Evolutionary conservation across 2,329 filamentous ascomycete species (phyloP).

Genomic region (Cladosporium velox): DNA sequence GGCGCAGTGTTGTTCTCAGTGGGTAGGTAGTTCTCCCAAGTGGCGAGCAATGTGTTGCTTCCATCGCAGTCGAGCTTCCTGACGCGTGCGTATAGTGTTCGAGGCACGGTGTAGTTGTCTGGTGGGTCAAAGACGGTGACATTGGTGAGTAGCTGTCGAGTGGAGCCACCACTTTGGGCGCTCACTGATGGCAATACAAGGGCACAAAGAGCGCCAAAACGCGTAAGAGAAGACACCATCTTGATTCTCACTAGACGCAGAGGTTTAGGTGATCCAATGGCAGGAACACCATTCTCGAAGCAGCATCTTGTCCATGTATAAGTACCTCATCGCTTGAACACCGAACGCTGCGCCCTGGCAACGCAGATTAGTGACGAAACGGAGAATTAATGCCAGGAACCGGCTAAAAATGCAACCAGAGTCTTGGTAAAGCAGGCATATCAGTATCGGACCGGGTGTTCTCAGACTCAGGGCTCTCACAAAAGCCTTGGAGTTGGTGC

Average conservation of each 20-base stretch:
- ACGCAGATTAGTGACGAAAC: neutral
- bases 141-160: constrained; percentile 23
- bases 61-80: constrained; percentile 42
- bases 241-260: neutral
- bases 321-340: neutral
- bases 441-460: neutral
- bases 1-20: constrained; percentile 40
- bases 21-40: constrained; percentile 58
- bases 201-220: neutral
- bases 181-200: constrained; percentile 7
- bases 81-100: constrained; percentile 56
- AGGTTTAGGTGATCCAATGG: neutral
- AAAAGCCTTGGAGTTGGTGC: neutral
- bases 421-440: neutral
- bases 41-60: constrained; percentile 47
- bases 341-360: neutral
- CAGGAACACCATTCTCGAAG: neutral
- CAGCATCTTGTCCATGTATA: neutral
- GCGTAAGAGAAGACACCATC: neutral
- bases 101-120: constrained; percentile 33
- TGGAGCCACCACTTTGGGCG: constrained; percentile 12
- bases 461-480: neutral
- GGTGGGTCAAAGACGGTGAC: constrained; percentile 33
- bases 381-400: neutral
- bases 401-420: neutral